These are phyloP conservation scores for Rusavskia elegans DNA, from an alignment of 495 filamentous ascomycete species.

Conservation along the genomic window DNA sequence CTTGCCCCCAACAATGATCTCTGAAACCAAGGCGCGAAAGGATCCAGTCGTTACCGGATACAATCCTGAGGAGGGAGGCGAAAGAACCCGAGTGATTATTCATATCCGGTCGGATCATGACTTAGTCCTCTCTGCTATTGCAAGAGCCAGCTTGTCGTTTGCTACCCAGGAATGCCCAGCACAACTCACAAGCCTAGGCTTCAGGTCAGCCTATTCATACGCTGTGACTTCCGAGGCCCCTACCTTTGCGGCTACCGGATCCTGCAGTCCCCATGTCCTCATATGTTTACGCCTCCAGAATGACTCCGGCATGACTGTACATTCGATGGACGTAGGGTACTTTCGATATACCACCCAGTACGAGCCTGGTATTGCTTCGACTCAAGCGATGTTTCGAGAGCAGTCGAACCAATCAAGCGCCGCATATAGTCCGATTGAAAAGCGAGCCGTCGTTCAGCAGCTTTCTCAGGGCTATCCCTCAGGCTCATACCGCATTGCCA, in stretches of 20 bases:
- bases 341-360: constrained; percentile 54
- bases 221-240: constrained; percentile 59
- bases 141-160: constrained; percentile 54
- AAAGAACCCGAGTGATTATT: constrained; percentile 54
- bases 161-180: constrained; percentile 52
- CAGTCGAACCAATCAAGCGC: constrained; percentile 31
- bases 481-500: constrained; percentile 16
- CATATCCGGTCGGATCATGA: constrained; percentile 63
- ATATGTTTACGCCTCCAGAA: constrained; percentile 57
- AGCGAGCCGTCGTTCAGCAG: constrained; percentile 27
- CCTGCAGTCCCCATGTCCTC: constrained; percentile 50
- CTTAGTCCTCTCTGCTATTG: constrained; percentile 37
- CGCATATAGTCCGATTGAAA: constrained; percentile 21
- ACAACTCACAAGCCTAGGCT: constrained; percentile 42
- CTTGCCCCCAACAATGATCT: constrained; percentile 25
- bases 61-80: constrained; percentile 46
- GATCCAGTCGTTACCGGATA: constrained; percentile 49
- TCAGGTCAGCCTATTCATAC: constrained; percentile 49
- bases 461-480: constrained; percentile 18
- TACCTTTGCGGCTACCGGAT: constrained; percentile 48
- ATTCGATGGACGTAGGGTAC: constrained; percentile 51
- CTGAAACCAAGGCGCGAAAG: constrained; percentile 15
- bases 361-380: constrained; percentile 22
- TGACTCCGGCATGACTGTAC: constrained; percentile 42
- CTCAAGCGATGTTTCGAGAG: constrained; percentile 24